Conservation (phyloP, 2,329 filamentous ascomycete genomes). For the Curvularia verruculosa region DNA sequence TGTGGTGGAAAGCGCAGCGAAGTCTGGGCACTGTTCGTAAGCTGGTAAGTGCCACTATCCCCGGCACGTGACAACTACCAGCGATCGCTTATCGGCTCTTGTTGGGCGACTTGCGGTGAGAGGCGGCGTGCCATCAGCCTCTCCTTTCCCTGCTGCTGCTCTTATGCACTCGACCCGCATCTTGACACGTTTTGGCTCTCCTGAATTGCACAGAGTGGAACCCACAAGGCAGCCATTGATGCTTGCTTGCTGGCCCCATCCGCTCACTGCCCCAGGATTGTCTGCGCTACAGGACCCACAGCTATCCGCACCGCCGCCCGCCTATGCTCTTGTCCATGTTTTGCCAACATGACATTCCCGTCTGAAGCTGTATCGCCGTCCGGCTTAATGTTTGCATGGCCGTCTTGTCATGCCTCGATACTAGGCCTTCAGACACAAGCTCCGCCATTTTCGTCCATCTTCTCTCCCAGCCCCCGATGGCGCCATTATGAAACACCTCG, state of each 20-base stretch:
- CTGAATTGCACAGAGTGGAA: slow-evolving; percentile 23
- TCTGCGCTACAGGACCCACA: slow-evolving; percentile 32
- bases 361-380: neutral
- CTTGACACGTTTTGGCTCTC: slow-evolving; percentile 44
- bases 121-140: neutral
- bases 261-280: slow-evolving; percentile 32
- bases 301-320: slow-evolving; percentile 19
- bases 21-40: slow-evolving; percentile 35
- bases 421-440: neutral
- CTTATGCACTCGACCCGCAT: slow-evolving; percentile 27
- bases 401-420: neutral
- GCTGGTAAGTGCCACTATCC: slow-evolving; percentile 28
- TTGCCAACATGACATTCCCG: neutral
- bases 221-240: slow-evolving; percentile 38
- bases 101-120: slow-evolving; percentile 27
- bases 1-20: slow-evolving; percentile 37
- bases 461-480: neutral
- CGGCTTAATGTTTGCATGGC: neutral
- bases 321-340: slow-evolving; percentile 3
- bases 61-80: slow-evolving; percentile 42
- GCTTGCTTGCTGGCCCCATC: slow-evolving; percentile 28
- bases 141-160: slow-evolving; percentile 11
- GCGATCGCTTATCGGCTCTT: slow-evolving; percentile 31
- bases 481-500: neutral
- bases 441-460: neutral